Evolutionary conservation across 2,329 filamentous ascomycete genomes (phyloP), one percentile per base, ranked within the genome.

Genomic region (Neonectria magnoliae): DNA sequence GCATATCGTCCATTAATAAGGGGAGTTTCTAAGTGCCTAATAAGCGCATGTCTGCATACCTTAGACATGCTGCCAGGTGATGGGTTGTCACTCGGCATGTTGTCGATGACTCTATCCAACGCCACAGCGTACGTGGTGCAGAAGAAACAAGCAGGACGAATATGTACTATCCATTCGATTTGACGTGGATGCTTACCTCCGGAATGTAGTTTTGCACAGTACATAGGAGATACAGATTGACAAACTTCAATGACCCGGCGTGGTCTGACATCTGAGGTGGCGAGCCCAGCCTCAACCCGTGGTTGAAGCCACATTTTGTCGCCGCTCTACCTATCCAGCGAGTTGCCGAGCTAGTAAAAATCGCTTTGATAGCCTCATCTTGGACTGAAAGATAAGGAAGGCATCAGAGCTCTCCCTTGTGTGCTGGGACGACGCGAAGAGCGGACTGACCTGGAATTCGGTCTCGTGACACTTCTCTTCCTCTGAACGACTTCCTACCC

Each of bases 391-490:
- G 18, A 51, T 36, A 51, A 36, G 16, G 16, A 29, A 31, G n/a
- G 13, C n/a, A 33, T 18, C 27, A 16, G n/a, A 20, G 10, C 47
- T 11, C 27, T 51, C 20, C 11, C 33, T 10, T n/a, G 44, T 9
- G 6, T 29, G 10, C 20, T 4, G 4, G n/a, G 16, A 18, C 10
- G 47, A 16, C 29, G 10, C 47, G 8, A 20, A 20, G 10, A 10
- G 11, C 25, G 25, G 27, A 50, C 47, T 33, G 7, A 14, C 31
- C 9, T 4, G 18, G 59, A 18, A 56, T 36, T 36, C 7, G 53
- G 61, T 64, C 61, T 60, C 56, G 61, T 64, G 61, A 64, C 51
- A 38, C 14, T 7, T 48, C 27, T 7, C 33, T 33, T 18, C 20
- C 25, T 25, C 29, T 41, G n/a, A 14, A 16, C 38, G 36, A 41